These are phyloP conservation scores for Scenedesmus sp. DNA, from an alignment of 163 green algal species.

Conservation along the genomic window DNA sequence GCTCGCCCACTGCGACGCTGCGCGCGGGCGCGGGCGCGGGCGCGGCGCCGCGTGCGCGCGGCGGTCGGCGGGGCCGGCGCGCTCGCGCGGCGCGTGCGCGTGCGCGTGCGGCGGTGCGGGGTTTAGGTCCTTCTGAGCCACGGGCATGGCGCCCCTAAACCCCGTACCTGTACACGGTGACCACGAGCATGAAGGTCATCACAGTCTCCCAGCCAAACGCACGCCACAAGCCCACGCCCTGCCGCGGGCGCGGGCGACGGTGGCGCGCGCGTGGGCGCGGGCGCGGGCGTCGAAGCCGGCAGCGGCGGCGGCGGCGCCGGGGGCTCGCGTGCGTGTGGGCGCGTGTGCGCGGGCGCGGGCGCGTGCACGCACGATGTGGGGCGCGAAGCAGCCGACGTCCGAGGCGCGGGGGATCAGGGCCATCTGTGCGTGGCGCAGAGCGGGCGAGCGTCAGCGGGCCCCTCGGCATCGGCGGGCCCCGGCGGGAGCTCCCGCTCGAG, in stretches of 20 bases:
- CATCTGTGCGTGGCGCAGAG: constrained; percentile 1
- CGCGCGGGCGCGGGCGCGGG: too few relatives aligned
- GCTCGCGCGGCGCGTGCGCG: too few relatives aligned
- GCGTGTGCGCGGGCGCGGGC: too few relatives aligned
- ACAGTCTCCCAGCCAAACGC: constrained; percentile 65
- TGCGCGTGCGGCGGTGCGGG: too few relatives aligned
- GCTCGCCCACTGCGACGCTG: constrained; percentile 73
- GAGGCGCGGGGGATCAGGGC: constrained; percentile 10
- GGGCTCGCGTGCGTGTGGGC: constrained; percentile 54
- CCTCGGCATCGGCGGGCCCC: too few relatives aligned
- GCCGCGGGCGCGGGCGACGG: constrained; percentile 28
- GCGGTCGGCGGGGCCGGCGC: too few relatives aligned
- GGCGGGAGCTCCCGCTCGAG: too few relatives aligned
- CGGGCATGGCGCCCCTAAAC: too few relatives aligned
- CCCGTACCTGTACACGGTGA: constrained; percentile 81
- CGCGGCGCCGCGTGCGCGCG: too few relatives aligned
- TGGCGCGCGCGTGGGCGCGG: background rate
- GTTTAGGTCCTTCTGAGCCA: too few relatives aligned
- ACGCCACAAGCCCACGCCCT: constrained; percentile 41
- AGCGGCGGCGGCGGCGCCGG: constrained; percentile 34
- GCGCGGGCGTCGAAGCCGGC: constrained; percentile 64
- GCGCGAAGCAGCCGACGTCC: constrained; percentile 33
- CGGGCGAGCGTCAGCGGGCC: too few relatives aligned
- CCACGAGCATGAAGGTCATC: constrained; percentile 84
- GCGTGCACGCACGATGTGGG: constrained; percentile 5